phyloP scores from a whole-genome alignment of 148 eudicot species.

The Linanthus parryae region DNA sequence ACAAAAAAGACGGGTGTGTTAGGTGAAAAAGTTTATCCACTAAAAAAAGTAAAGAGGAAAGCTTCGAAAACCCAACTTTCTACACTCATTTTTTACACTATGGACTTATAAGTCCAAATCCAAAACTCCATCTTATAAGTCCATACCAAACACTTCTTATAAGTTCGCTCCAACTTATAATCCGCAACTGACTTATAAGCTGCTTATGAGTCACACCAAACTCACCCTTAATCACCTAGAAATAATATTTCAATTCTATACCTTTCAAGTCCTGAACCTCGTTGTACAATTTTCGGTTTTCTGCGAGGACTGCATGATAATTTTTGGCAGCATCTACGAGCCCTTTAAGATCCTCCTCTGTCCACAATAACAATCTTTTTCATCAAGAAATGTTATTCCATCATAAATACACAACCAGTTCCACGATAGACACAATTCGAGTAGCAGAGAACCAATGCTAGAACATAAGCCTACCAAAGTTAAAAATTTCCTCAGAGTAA shows the following conservation, averaged over 20 bases:
- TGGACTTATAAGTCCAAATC: too few relatives aligned
- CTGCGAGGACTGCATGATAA: slow-evolving; percentile 78
- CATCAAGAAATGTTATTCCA: slow-evolving; percentile 10
- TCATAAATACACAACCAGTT: too few relatives aligned
- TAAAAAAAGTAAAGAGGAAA: too few relatives aligned
- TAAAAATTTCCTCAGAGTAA: slow-evolving; percentile 53
- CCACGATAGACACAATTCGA: slow-evolving; percentile 5
- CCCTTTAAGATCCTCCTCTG: slow-evolving; percentile 64
- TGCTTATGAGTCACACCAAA: neutral
- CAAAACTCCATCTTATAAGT: too few relatives aligned
- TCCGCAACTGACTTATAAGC: too few relatives aligned
- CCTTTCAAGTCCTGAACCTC: slow-evolving; percentile 99
- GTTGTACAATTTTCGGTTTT: slow-evolving; percentile 82
- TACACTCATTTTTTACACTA: too few relatives aligned
- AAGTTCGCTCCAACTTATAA: too few relatives aligned
- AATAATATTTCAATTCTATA: slow-evolving; percentile 15
- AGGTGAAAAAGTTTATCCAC: too few relatives aligned
- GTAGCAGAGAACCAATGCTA: slow-evolving; percentile 1
- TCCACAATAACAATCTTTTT: slow-evolving; percentile 7
- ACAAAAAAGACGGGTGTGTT: too few relatives aligned
- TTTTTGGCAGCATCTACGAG: slow-evolving; percentile 74
- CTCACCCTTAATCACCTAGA: slow-evolving; percentile 1
- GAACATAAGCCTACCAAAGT: slow-evolving; percentile 45
- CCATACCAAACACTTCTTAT: too few relatives aligned
- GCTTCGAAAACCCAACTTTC: too few relatives aligned